phyloP scores from a whole-genome alignment of 441 rosid genomes.

The Viola pubescens region DNA sequence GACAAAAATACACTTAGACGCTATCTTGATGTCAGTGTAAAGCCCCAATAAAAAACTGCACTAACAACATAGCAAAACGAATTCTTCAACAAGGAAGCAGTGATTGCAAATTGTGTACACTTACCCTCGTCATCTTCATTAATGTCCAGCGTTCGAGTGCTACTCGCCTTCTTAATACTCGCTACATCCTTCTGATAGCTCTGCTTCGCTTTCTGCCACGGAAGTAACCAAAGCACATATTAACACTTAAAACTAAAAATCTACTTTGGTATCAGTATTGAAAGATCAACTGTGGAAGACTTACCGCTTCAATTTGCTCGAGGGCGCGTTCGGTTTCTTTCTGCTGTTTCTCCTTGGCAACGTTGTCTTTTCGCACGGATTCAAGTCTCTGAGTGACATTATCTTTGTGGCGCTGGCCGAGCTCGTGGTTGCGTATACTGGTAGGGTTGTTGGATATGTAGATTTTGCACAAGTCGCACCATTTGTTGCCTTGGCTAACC shows the following conservation, averaged over 20 bases:
- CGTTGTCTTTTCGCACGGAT: constrained; percentile 68
- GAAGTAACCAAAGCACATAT: constrained; percentile 3
- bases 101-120: constrained; percentile 15
- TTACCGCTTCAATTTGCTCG: constrained; percentile 87
- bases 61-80: too few relatives aligned
- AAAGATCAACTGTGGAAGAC: constrained; percentile 9
- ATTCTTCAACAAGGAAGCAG: too few relatives aligned
- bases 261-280: neutral
- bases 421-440: constrained; percentile 90
- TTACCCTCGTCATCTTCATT: constrained; percentile 48
- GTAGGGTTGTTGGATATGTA: constrained; percentile 68
- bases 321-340: constrained; percentile 62
- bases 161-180: constrained; percentile 47
- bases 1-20: too few relatives aligned
- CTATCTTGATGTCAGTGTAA: too few relatives aligned
- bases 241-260: neutral
- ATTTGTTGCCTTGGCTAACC: constrained; percentile 96
- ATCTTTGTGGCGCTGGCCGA: constrained; percentile 79
- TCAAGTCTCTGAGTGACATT: constrained; percentile 62
- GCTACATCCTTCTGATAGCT: constrained; percentile 89
- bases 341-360: constrained; percentile 67
- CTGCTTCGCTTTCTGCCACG: constrained; percentile 70
- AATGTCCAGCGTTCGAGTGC: constrained; percentile 35
- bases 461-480: constrained; percentile 95
- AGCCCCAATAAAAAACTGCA: too few relatives aligned